phyloP scores from a whole-genome alignment of 257 asterid species.

The Solanum bulbocastanum region DNA sequence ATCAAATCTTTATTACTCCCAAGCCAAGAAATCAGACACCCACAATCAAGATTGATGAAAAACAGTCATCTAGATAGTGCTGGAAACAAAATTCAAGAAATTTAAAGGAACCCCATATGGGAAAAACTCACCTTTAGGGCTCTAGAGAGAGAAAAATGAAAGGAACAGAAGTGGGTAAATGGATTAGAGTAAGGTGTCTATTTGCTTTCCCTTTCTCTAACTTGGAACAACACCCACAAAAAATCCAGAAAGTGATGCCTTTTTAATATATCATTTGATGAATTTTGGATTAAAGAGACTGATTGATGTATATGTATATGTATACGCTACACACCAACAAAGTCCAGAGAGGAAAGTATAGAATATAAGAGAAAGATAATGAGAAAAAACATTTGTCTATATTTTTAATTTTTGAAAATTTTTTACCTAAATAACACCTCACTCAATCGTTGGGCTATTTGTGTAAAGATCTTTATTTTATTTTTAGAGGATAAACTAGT shows the following conservation, averaged over 20 bases:
- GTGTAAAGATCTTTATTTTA: background rate
- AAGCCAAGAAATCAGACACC: background rate
- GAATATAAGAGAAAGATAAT: background rate
- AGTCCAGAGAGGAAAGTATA: background rate
- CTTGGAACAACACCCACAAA: conserved; percentile 1
- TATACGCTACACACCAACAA: background rate
- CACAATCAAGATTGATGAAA: background rate
- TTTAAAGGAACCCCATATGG: background rate
- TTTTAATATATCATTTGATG: background rate
- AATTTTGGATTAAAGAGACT: background rate
- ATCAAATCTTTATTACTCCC: background rate
- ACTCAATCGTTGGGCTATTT: background rate
- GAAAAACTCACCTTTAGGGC: background rate
- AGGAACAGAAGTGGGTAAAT: background rate
- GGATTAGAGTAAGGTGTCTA: background rate
- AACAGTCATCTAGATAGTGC: background rate
- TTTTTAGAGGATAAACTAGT: background rate
- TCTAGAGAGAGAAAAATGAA: background rate
- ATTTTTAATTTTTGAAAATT: background rate
- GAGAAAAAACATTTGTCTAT: background rate
- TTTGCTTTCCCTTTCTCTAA: background rate
- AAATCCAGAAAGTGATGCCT: background rate
- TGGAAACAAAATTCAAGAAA: background rate
- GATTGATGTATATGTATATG: background rate
- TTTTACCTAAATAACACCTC: background rate